phyloP scores from a whole-genome alignment of 345 rosid genomes.

The Bruguiera gymnorhiza region DNA sequence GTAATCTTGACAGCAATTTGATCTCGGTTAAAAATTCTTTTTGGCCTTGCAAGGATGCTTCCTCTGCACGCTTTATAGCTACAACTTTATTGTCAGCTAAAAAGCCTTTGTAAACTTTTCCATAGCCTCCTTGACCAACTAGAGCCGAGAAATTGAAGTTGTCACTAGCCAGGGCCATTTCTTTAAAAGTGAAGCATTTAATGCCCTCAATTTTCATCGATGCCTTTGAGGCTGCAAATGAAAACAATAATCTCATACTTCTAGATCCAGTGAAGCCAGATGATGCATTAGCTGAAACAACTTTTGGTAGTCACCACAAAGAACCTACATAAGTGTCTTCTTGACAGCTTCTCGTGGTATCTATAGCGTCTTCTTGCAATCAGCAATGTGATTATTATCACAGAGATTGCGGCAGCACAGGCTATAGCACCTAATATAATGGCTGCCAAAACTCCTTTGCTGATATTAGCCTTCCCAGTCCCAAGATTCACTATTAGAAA shows the following conservation, averaged over 20 bases:
- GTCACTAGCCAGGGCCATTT: slow-evolving; percentile 43
- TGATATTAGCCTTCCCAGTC: slow-evolving; percentile 33
- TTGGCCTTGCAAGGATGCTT: slow-evolving; percentile 45
- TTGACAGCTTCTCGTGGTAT: slow-evolving; percentile 42
- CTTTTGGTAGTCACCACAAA: background rate
- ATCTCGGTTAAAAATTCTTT: slow-evolving; percentile 54
- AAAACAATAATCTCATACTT: background rate
- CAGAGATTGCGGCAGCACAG: slow-evolving; percentile 42
- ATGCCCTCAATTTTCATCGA: slow-evolving; percentile 39
- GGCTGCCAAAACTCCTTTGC: slow-evolving; percentile 52
- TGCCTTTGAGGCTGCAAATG: slow-evolving; percentile 25
- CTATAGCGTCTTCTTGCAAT: slow-evolving; percentile 43
- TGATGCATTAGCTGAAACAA: background rate
- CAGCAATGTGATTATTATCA: slow-evolving; percentile 37
- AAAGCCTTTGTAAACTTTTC: slow-evolving; percentile 52
- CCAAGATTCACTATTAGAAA: slow-evolving; percentile 30
- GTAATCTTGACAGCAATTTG: slow-evolving; percentile 44
- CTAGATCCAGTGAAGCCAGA: background rate
- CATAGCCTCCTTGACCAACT: slow-evolving; percentile 56
- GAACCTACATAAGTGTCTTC: slow-evolving; percentile 57
- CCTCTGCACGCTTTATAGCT: slow-evolving; percentile 49
- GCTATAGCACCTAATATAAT: slow-evolving; percentile 53
- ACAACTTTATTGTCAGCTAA: slow-evolving; percentile 42
- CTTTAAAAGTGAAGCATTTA: slow-evolving; percentile 37
- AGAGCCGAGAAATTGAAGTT: slow-evolving; percentile 29